Evolutionary conservation across 1,284 basidiomycete genomes (phyloP), one percentile per base, ranked within the genome.

Genomic region (Pascua sp.): DNA sequence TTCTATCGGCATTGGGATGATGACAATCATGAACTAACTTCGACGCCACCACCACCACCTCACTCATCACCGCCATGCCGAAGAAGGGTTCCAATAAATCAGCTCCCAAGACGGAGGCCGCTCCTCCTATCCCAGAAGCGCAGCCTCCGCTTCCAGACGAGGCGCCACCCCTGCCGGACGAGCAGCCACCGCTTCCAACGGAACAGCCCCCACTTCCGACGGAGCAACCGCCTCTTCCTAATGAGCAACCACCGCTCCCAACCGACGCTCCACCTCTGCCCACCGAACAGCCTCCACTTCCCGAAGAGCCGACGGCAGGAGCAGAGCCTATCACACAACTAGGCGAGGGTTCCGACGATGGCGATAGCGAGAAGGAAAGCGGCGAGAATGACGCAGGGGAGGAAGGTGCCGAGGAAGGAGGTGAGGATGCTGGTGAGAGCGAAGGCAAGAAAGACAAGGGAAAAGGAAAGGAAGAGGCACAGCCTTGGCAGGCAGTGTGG

Each of bases 401-500:
- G 12, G 55, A 57, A 1, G 60, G 60, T 5, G 60, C 55, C 8
- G 53, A 51, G 12, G 55, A 57, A 1, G 60, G 60, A 4, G 60
- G 57, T 9, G 55, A 56, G 4, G 43, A 39, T 15, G 56, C 36
- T 2, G 49, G 47, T 1, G 49, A 52, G n/a, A 49, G 47, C 18
- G 41, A 53, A 8, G 57, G 65, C 12, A 63, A 67, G 47, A 59
- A 60, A 48, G 57, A 36, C 44, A 53, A 61, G 11, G 60, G 55
- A 12, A 65, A 66, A 18, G 58, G 53, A 12, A 66, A 65, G 57
- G 62, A 54, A 16, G 36, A 32, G 13, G 42, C 57, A 9, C 66
- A 69, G 45, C 61, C 68, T 1, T 93, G 91, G 91, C 90, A 92
- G 75, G 90, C 91, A 32, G 84, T 94, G 42, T 93, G 84, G 80